These are phyloP conservation scores for Verticillium albo-atrum DNA, from an alignment of 2,329 filamentous ascomycete genomes.

Conservation along the genomic window DNA sequence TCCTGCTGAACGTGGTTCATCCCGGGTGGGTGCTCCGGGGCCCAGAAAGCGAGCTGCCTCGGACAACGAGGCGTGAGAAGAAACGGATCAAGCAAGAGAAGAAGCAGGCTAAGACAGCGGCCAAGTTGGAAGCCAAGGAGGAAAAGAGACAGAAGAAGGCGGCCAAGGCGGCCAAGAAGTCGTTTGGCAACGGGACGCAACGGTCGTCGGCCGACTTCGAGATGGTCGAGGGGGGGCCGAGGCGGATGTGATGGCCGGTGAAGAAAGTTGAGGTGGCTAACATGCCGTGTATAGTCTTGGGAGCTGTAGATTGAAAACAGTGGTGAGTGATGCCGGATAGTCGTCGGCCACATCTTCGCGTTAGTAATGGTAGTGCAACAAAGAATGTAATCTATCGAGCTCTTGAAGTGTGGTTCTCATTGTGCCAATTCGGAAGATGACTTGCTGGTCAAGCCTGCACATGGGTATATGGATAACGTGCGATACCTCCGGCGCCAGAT, in stretches of 20 bases:
- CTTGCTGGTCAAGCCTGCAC: too few species aligned
- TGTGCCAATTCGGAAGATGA: too few species aligned
- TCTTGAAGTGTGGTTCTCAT: too few species aligned
- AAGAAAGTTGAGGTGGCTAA: background rate
- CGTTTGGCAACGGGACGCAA: background rate
- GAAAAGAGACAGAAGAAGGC: constrained; percentile 3
- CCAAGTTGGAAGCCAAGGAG: background rate
- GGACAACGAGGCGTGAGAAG: constrained; percentile 34
- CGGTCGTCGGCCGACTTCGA: background rate
- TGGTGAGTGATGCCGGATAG: too few species aligned
- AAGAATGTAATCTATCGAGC: too few species aligned
- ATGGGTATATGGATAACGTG: too few species aligned
- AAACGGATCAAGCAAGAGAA: constrained; percentile 34
- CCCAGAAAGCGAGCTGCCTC: constrained; percentile 39
- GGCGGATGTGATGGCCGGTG: background rate
- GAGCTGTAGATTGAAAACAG: background rate
- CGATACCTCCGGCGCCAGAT: too few species aligned
- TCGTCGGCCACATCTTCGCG: too few species aligned
- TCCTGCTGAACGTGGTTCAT: constrained; percentile 38
- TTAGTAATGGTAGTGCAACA: too few species aligned
- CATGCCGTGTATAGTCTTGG: background rate
- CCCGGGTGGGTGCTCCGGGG: constrained; percentile 43
- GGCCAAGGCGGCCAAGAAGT: background rate
- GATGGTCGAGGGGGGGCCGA: background rate
- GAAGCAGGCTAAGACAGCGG: constrained; percentile 17